phyloP scores from a whole-genome alignment of 345 rosid species.

The Moringa oleifera region DNA sequence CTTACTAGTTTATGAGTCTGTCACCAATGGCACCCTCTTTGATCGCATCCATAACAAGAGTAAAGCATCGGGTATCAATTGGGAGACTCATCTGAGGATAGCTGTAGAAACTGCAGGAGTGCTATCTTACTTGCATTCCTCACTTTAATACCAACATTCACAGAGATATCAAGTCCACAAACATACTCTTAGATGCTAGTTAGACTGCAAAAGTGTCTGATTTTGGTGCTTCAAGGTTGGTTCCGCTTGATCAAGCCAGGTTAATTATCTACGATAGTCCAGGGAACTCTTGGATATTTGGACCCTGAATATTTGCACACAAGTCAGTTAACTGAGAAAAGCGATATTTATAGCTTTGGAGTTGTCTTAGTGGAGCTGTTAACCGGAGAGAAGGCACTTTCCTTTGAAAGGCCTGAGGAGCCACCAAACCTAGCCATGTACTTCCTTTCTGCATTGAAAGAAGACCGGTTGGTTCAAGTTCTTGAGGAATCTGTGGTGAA shows the following conservation, averaged over 20 bases:
- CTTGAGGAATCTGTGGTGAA: constrained; percentile 12
- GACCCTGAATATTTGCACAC: constrained; percentile 30
- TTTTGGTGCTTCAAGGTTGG: constrained; percentile 43
- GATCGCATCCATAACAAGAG: constrained; percentile 28
- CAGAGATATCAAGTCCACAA: constrained; percentile 35
- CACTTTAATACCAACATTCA: constrained; percentile 29
- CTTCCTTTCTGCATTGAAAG: constrained; percentile 24
- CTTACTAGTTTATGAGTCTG: constrained; percentile 35
- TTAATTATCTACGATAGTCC: constrained; percentile 33
- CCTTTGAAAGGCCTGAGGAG: constrained; percentile 20
- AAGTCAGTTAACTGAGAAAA: constrained; percentile 26
- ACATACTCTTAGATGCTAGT: constrained; percentile 36
- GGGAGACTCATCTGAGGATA: constrained; percentile 32
- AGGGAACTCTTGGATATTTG: constrained; percentile 26
- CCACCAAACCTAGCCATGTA: constrained; percentile 24
- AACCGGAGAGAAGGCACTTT: constrained; percentile 29
- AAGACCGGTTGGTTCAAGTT: constrained; percentile 21
- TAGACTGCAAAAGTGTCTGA: constrained; percentile 39
- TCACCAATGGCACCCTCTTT: constrained; percentile 36
- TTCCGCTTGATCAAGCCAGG: constrained; percentile 36
- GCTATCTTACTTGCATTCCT: constrained; percentile 31
- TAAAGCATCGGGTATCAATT: constrained; percentile 17
- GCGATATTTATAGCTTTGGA: constrained; percentile 30
- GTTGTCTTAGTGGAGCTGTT: constrained; percentile 39
- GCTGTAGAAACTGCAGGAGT: constrained; percentile 31